Conservation (phyloP, 2,329 filamentous ascomycete genomes). For the Stemphylium lycopersici region DNA sequence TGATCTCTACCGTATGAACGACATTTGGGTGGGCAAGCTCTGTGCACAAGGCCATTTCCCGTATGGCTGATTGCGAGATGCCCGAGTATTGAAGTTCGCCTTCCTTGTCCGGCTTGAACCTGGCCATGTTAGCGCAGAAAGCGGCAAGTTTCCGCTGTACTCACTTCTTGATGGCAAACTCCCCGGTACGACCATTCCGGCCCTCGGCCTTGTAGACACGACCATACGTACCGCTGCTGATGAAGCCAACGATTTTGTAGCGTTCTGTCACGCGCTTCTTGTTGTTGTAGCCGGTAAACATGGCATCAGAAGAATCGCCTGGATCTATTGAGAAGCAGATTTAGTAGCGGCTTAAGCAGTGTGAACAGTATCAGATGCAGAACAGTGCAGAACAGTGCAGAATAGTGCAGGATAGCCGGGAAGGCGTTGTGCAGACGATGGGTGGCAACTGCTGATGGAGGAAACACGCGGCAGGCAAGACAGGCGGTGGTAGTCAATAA, state of each 20-base stretch:
- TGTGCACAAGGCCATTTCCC: conserved; percentile 96
- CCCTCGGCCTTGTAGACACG: conserved; percentile 94
- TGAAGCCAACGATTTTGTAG: conserved; percentile 97
- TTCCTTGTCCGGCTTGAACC: conserved; percentile 97
- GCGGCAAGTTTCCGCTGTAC: conserved; percentile 21
- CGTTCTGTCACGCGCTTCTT: conserved; percentile 91
- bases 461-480: conserved; percentile 25
- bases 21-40: conserved; percentile 89
- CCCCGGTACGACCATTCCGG: conserved; percentile 73
- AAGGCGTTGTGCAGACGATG: conserved; percentile 6
- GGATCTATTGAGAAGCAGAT: conserved; percentile 25
- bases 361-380: not conserved
- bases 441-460: conserved; percentile 13
- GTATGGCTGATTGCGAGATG: conserved; percentile 94
- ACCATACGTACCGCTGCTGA: conserved; percentile 96
- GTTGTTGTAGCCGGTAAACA: conserved; percentile 61
- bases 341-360: conserved; percentile 6
- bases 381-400: not conserved
- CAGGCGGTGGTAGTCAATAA: conserved; percentile 15
- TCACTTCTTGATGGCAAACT: conserved; percentile 98
- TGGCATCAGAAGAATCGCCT: conserved; percentile 39
- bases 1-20: conserved; percentile 90
- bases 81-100: conserved; percentile 97
- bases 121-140: conserved; percentile 38
- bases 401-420: not conserved